Evolutionary conservation across 441 rosid species (phyloP), one percentile per base, ranked within the genome.

Genomic region (Mallotus japonicus): DNA sequence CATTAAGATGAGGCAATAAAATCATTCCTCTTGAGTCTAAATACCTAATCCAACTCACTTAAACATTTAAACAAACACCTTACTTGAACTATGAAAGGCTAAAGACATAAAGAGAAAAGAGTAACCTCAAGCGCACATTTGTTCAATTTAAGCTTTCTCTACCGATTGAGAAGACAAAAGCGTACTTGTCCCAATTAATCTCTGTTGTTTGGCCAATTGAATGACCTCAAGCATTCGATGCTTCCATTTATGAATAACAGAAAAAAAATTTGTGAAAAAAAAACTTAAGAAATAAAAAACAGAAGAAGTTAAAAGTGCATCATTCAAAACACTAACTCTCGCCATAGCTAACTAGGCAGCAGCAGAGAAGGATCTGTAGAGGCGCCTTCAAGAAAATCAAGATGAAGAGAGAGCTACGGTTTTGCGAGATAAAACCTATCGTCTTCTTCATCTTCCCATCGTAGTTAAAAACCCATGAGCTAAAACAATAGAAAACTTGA

Each of bases 121-220:
- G 32, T 15, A 63, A 92, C 97, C 97, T 90, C 89, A 71, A 86
- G 93, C 14, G 95, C 91, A 7, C 90, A 87, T 82, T 84, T 90
- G 75, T 87, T 83, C 73, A 79, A 60, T 57, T 86, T 85, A 64
- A 84, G 90, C 83, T 88, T 92, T 77, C 98, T 82, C 81, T 90
- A 78, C 3, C 97, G 92, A 73, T 92, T 92, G 42, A 94, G 32
- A 28, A 28, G 1, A 28, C 32, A 1, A 20, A 59, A 32, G 19
- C 88, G 19, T 86, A 90, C 97, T 90, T 90, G 80, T 90, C 95
- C 98, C 96, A 92, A 74, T 92, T 86, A 74, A 90, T 92, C 88
- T 92, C 98, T 69, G 92, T 86, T 70, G 92, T 86, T 74, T 83
- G 91, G 47, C 86, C 89, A 72, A 87, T 80, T n/a, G 90, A 78